phyloP scores from a whole-genome alignment of 2,329 filamentous ascomycete genomes.

The Tolypocladium tropicale region DNA sequence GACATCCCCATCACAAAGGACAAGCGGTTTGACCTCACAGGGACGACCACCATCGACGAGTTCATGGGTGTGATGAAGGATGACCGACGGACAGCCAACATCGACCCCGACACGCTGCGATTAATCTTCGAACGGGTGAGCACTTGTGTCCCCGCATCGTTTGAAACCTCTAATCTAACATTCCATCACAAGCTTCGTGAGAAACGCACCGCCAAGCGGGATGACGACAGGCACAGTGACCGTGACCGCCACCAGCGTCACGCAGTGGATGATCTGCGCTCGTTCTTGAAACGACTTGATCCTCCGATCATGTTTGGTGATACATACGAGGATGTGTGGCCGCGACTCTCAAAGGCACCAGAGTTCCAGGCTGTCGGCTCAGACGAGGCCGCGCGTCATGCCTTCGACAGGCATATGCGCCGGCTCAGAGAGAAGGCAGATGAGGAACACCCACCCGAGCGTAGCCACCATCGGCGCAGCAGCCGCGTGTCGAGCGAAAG shows the following conservation, averaged over 20 bases:
- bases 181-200: conserved; percentile 56
- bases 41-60: conserved; percentile 79
- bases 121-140: conserved; percentile 75
- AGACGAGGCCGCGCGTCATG: conserved; percentile 71
- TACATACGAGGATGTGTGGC: conserved; percentile 79
- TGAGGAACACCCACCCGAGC: conserved; percentile 62
- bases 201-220: conserved; percentile 70
- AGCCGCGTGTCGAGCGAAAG: conserved; percentile 44
- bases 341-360: conserved; percentile 67
- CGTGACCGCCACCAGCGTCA: conserved; percentile 82
- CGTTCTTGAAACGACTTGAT: conserved; percentile 79
- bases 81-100: conserved; percentile 80
- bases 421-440: conserved; percentile 88
- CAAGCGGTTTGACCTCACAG: conserved; percentile 81
- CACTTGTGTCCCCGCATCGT: neutral
- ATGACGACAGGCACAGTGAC: conserved; percentile 78
- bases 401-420: conserved; percentile 86
- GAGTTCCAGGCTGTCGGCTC: conserved; percentile 77
- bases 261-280: conserved; percentile 74
- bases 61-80: conserved; percentile 73
- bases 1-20: conserved; percentile 47
- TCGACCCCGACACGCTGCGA: conserved; percentile 68
- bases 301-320: conserved; percentile 70
- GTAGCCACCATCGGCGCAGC: conserved; percentile 37
- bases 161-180: conserved; percentile 5